phyloP scores from a whole-genome alignment of 2,329 filamentous ascomycete genomes.

The Fusarium sulawesiense region DNA sequence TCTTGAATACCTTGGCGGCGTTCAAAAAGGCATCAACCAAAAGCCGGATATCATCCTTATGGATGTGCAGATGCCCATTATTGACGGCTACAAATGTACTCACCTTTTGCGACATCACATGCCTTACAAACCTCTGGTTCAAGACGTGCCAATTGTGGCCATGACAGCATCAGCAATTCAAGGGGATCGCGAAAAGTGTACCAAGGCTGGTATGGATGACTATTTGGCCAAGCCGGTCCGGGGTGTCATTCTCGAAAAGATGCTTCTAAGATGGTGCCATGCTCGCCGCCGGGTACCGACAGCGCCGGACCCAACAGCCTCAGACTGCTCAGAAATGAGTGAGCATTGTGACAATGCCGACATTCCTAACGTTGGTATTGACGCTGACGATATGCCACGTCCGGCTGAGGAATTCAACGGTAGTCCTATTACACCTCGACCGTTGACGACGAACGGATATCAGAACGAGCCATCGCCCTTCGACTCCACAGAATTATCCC shows the following conservation, averaged over 20 bases:
- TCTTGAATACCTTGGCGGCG: conserved; percentile 74
- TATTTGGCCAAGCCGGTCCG: conserved; percentile 80
- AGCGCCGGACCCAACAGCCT: conserved; percentile 47
- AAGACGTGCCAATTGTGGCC: conserved; percentile 79
- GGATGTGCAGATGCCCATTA: conserved; percentile 81
- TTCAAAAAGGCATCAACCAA: conserved; percentile 60
- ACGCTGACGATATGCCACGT: conserved; percentile 39
- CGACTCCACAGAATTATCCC: conserved; percentile 52
- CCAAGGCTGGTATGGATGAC: conserved; percentile 80
- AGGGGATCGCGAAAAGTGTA: conserved; percentile 80
- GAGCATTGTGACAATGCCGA: conserved; percentile 58
- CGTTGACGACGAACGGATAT: conserved; percentile 52
- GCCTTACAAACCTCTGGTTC: conserved; percentile 70
- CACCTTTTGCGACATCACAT: conserved; percentile 76
- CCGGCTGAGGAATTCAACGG: conserved; percentile 47
- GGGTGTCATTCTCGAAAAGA: conserved; percentile 73
- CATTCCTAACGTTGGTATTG: conserved; percentile 54
- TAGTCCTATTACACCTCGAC: conserved; percentile 56
- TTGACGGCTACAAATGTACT: conserved; percentile 82
- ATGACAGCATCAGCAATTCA: conserved; percentile 85
- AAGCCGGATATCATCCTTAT: conserved; percentile 82
- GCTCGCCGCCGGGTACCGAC: conserved; percentile 43
- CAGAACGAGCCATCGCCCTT: conserved; percentile 58
- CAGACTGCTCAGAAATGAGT: conserved; percentile 60
- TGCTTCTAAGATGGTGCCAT: conserved; percentile 76